Evolutionary conservation across 2,329 filamentous ascomycete genomes (phyloP).

Genomic region (Colletotrichum navitas): DNA sequence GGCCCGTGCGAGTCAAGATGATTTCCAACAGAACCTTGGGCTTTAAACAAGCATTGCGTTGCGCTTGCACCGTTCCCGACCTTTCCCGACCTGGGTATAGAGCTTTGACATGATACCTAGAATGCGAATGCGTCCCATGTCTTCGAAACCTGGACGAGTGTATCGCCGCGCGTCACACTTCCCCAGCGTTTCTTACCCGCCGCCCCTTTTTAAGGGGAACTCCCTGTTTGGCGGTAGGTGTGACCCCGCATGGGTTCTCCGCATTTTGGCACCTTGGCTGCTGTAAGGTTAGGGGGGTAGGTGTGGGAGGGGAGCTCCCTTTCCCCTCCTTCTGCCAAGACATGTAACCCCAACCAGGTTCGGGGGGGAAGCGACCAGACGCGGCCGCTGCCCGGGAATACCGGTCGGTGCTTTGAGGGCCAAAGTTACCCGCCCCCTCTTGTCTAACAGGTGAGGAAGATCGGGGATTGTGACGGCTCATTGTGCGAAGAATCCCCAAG

Average conservation of each 20-base stretch:
- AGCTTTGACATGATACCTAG: background rate
- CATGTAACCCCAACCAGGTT: conserved; percentile 16
- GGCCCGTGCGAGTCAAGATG: background rate
- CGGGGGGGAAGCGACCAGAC: conserved; percentile 15
- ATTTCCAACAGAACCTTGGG: background rate
- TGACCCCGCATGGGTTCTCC: conserved; percentile 40
- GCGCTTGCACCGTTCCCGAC: background rate
- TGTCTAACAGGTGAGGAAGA: background rate
- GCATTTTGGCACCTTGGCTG: conserved; percentile 36
- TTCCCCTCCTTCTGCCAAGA: conserved; percentile 32
- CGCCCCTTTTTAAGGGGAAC: conserved; percentile 6
- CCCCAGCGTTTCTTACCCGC: background rate
- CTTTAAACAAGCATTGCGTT: background rate
- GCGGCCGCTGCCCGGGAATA: background rate
- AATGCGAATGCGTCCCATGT: background rate
- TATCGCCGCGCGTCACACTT: background rate
- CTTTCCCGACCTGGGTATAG: background rate
- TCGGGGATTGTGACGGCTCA: background rate
- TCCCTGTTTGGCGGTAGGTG: conserved; percentile 24
- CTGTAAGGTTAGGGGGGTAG: background rate
- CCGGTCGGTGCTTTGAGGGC: background rate
- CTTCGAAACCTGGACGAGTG: background rate
- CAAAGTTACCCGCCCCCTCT: background rate
- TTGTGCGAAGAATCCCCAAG: background rate
- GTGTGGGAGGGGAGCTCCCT: background rate